Evolutionary conservation across 495 filamentous ascomycete genomes (phyloP).

Genomic region (Aspergillus mulundensis): DNA sequence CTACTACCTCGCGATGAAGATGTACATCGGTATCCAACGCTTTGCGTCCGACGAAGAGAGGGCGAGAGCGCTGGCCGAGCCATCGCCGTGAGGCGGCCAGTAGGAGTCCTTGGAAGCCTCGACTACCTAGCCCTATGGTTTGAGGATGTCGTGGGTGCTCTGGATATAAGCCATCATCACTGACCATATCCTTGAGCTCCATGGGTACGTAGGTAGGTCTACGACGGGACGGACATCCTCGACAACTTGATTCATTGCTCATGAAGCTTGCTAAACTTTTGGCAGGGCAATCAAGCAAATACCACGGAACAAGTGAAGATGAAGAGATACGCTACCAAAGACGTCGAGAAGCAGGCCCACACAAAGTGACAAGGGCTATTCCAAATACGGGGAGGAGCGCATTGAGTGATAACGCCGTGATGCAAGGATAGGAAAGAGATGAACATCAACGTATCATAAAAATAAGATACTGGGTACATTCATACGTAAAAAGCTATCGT

Average conservation of each 20-base stretch:
- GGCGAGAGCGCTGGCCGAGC: too few relatives aligned
- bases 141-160: too few relatives aligned
- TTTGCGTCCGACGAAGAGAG: too few relatives aligned
- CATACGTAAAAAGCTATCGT: conserved; percentile 8
- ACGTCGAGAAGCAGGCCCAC: not conserved
- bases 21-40: too few relatives aligned
- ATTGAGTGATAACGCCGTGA: not conserved
- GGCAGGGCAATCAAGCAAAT: not conserved
- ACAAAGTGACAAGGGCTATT: not conserved
- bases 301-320: not conserved
- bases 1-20: too few relatives aligned
- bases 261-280: not conserved
- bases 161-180: too few relatives aligned
- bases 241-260: not conserved
- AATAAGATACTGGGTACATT: not conserved
- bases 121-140: too few relatives aligned
- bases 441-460: not conserved
- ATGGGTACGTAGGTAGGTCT: too few relatives aligned
- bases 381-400: not conserved
- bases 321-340: not conserved
- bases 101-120: too few relatives aligned
- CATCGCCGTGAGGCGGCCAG: too few relatives aligned
- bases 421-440: not conserved
- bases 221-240: not conserved
- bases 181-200: too few relatives aligned